These are phyloP conservation scores for Syzygium oleosum DNA, from an alignment of 345 rosid genomes.

Conservation along the genomic window DNA sequence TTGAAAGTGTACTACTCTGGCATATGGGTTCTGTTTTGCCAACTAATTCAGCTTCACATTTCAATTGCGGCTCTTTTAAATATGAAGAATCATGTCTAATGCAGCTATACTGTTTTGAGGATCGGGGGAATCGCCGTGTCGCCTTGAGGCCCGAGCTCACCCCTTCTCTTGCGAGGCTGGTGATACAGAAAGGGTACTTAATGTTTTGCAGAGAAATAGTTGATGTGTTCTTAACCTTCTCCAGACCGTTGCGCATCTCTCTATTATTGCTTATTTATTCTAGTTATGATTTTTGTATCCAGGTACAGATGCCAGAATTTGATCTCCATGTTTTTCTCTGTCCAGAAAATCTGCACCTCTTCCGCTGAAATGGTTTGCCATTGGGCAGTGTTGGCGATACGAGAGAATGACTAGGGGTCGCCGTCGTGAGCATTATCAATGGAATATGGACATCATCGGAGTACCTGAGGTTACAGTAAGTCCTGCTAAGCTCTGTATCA, in stretches of 20 bases:
- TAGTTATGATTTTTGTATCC: constrained; percentile 33
- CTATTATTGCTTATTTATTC: constrained; percentile 11
- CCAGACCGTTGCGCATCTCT: background rate
- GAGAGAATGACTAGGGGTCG: constrained; percentile 98
- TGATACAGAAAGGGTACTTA: constrained; percentile 86
- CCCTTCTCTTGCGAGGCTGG: constrained; percentile 90
- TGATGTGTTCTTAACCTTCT: background rate
- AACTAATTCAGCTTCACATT: background rate
- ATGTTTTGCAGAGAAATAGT: background rate
- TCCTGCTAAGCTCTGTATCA: background rate
- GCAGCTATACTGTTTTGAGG: constrained; percentile 94
- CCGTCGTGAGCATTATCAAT: constrained; percentile 94
- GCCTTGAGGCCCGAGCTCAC: constrained; percentile 98
- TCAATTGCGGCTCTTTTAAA: background rate
- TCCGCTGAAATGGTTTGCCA: constrained; percentile 93
- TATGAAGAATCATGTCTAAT: background rate
- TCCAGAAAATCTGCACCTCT: constrained; percentile 85
- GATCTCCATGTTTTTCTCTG: constrained; percentile 55
- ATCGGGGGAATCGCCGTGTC: constrained; percentile 90
- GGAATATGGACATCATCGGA: constrained; percentile 99
- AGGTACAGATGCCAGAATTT: constrained; percentile 56
- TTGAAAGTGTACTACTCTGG: background rate
- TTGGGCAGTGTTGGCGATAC: constrained; percentile 97
- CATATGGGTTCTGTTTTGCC: background rate
- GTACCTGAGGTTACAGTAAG: constrained; percentile 77